phyloP scores from a whole-genome alignment of 2,329 filamentous ascomycete species.

The Amauroascus verrucosus region DNA sequence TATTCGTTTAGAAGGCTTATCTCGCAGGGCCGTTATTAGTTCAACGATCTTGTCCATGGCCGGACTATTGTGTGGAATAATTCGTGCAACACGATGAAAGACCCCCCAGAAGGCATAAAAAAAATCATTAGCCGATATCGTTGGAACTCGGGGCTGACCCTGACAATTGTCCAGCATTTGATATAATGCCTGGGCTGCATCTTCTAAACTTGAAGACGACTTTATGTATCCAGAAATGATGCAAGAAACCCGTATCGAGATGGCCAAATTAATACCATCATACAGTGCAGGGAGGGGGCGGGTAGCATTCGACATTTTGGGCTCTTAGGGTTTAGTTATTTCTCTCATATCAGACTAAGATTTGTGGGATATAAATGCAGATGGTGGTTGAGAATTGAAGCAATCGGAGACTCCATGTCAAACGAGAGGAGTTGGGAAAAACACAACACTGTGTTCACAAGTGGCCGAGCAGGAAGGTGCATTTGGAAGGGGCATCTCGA shows the following conservation, averaged over 20 bases:
- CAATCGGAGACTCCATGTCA: too few species aligned
- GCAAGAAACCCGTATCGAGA: neutral
- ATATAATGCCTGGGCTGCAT: constrained; percentile 1
- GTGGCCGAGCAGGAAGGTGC: too few species aligned
- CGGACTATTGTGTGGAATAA: constrained; percentile 6
- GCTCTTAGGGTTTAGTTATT: too few species aligned
- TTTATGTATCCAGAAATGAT: neutral
- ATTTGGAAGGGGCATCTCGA: too few species aligned
- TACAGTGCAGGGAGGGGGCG: neutral
- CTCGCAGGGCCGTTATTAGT: neutral
- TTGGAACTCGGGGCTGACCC: neutral
- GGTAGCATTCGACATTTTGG: neutral
- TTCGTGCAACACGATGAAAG: constrained; percentile 1
- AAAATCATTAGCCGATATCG: neutral
- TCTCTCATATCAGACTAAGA: too few species aligned
- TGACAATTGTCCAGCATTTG: neutral
- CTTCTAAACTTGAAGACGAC: neutral
- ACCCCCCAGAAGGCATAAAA: constrained; percentile 6
- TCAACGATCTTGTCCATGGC: constrained; percentile 9
- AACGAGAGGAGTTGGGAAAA: too few species aligned
- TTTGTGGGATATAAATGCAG: too few species aligned
- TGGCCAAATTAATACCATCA: too few species aligned
- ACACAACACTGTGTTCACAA: too few species aligned
- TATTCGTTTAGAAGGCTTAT: neutral
- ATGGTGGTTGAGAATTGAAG: too few species aligned